Evolutionary conservation across 768 basidiomycete species (phyloP).

Genomic region (Boletus sp.): DNA sequence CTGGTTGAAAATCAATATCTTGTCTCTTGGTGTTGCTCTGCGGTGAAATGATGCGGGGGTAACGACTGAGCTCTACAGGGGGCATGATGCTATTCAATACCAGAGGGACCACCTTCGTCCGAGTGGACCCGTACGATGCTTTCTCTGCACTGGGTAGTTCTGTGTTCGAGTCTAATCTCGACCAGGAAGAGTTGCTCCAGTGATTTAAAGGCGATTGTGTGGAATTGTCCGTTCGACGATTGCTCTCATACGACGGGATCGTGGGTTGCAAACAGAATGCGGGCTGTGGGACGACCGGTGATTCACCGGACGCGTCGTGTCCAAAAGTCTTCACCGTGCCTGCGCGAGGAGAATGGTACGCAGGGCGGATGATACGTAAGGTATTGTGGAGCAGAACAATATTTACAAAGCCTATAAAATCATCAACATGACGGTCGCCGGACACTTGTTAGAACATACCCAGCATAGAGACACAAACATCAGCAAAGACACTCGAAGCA

Average conservation of each 20-base stretch:
- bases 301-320: constrained; percentile 22
- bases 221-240: background rate
- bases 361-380: constrained; percentile 56
- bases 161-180: constrained; percentile 19
- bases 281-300: constrained; percentile 7
- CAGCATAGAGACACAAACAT: constrained; percentile 48
- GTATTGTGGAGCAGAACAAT: constrained; percentile 67
- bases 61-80: constrained; percentile 10
- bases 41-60: constrained; percentile 10
- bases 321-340: constrained; percentile 23
- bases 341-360: constrained; percentile 36
- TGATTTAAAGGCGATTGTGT: constrained; percentile 3
- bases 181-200: constrained; percentile 10
- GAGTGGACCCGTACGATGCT: constrained; percentile 1
- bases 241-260: background rate
- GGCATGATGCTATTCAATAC: background rate
- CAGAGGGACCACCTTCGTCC: background rate
- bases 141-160: constrained; percentile 12
- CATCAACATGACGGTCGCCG: background rate
- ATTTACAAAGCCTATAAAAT: constrained; percentile 54
- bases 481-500: constrained; percentile 46
- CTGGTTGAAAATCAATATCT: background rate
- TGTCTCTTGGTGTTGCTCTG: background rate
- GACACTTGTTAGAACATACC: constrained; percentile 37
- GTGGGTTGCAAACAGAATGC: background rate